phyloP scores from a whole-genome alignment of 2,329 filamentous ascomycete species.

The Clathrospora elynae region DNA sequence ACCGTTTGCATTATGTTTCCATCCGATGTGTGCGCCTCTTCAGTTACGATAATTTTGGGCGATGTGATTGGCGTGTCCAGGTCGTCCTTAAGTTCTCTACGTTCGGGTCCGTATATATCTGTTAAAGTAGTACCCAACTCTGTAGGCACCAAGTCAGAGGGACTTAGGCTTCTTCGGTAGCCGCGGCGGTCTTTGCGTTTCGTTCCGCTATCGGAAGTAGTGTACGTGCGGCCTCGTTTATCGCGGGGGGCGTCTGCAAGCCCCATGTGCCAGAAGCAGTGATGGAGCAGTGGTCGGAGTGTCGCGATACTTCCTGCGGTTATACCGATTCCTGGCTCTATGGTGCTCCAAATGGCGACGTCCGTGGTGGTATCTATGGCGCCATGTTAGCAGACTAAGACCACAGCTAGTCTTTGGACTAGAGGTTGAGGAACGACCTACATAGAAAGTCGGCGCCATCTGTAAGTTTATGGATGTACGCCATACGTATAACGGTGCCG shows the following conservation, averaged over 20 bases:
- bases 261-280: conserved; percentile 28
- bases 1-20: conserved; percentile 26
- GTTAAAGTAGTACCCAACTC: conserved; percentile 14
- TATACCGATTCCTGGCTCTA: conserved; percentile 48
- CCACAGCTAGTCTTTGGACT: conserved; percentile 4
- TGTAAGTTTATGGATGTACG: conserved; percentile 48
- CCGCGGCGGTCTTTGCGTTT: conserved; percentile 24
- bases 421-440: conserved; percentile 23
- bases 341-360: conserved; percentile 48
- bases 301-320: conserved; percentile 56
- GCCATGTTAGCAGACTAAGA: not conserved
- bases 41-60: conserved; percentile 2
- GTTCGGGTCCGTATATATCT: conserved; percentile 16
- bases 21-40: conserved; percentile 2
- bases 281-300: conserved; percentile 55
- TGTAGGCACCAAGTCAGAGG: conserved; percentile 25
- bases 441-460: conserved; percentile 51
- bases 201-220: conserved; percentile 10
- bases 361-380: conserved; percentile 46
- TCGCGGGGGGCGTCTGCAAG: conserved; percentile 24
- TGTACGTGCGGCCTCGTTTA: conserved; percentile 12
- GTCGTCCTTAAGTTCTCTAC: conserved; percentile 1
- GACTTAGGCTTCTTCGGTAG: conserved; percentile 27
- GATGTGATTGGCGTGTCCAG: no score
- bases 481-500: conserved; percentile 55